Base-by-base conservation (phyloP, 345 rosid species). In the Acer negundo region DNA sequence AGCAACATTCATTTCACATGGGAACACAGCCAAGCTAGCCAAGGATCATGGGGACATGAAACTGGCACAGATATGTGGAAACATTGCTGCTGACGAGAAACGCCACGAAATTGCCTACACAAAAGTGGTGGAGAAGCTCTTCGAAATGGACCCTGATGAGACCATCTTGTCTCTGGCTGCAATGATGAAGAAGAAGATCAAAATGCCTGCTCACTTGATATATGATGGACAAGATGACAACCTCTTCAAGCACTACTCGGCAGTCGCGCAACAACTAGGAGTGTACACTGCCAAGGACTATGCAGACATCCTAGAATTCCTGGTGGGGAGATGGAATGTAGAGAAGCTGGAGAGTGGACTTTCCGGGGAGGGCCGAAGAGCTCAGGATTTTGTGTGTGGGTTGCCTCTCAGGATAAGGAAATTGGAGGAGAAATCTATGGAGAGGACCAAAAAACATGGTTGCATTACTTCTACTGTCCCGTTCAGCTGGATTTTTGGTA, bases 151-250 rank as follows among this genome's bases (percentile, higher is more conserved):
- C 63, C 87, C 83, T 11, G 70, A 82, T 11, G 81, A 78, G 28
- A 70, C 84, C 3, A 67, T 84, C 22, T 1, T 75, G 65, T 83
- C 85, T 8, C 56, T 84, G 24, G 85, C 83, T 1, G 81, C 73
- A 67, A 85, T 82, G 83, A 85, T 85, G 87, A 82, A 74, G 77
- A 85, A 83, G 68, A 85, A 85, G 70, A 85, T 85, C 20, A 71
- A 78, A 2, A 85, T 85, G 88, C 88, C 88, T 16, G 88, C 84
- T 22, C 86, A 81, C 73, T 70, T 81, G 62, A 81, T 84, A 82
- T 79, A 82, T 8, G 87, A 84, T 44, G 85, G 87, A 16, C 69
- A 64, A 0, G 81, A 84, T 17, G 81, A 82, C 22, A 68, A 79
- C n/a, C 64, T 84, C 13, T 84, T 82, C 17, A 73, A 82, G 6